Evolutionary conservation across 73 alveolate genomes (phyloP), one percentile per base, ranked within the genome.

Genomic region (Strombidium stylifer): DNA sequence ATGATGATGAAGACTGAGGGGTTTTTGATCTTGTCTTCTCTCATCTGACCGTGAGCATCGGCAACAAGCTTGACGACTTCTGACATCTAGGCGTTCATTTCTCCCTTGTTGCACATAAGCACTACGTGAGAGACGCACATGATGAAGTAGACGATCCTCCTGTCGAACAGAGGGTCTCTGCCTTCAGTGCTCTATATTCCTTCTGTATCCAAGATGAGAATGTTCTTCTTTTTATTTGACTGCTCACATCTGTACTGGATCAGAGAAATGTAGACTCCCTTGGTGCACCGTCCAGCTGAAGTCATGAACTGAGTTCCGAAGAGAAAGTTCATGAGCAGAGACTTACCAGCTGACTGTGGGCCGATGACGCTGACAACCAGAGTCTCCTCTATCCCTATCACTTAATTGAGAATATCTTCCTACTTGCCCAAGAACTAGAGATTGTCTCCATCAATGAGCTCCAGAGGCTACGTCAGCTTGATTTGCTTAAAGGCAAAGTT

Each of bases 121-220:
- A 60, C 75, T 8, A 60, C 48, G 23, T 60, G 75, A 16, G 62
- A 41, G 3, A 60, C 48, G 25, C 75, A 32, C 18, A 60, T 24
- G 3, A 60, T 60, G 18, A 19, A 60, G 40, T 42, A 60, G 47
- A 60, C 89, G 34, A 78, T 78, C 59, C 71, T 65, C 50, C 57
- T 78, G 65, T 78, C 89, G 58, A 78, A 78, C 41, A 34, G 60
- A n/a, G 68, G 84, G 28, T 69, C 82, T 12, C 89, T 67, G 3
- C 72, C 89, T 49, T 78, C 89, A 5, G 71, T 54, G 0, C 84
- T 48, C 3, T 69, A 35, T 5, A 78, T 68, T 7, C 89, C 89
- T 55, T 78, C 89, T 2, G 89, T 78, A 46, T 78, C 89, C 40
- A 78, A 36, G 48, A 78, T 69, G 25, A 78, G 73, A 31, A 78